Percentiles rank a stretch among this genome's conserved stretches.
Evolutionary conservation across 768 basidiomycete genomes (phyloP).

Genomic region (Plicaturopsis crispa): DNA sequence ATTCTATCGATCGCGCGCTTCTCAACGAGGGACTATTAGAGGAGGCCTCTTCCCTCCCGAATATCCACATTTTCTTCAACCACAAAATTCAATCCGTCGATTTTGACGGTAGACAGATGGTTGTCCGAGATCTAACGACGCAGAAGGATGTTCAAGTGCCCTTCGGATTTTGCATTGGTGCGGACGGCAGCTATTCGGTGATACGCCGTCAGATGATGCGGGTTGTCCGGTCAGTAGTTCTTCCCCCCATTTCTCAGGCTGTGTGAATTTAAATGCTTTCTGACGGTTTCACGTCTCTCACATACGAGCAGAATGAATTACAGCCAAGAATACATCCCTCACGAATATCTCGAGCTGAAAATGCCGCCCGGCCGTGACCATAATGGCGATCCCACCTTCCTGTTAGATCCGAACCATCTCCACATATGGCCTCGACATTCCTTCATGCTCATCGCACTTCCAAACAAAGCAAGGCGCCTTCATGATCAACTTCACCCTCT

Average conservation of each 20-base stretch:
- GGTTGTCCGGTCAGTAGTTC: slow-evolving; percentile 65
- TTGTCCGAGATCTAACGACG: slow-evolving; percentile 37
- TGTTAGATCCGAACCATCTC: slow-evolving; percentile 90
- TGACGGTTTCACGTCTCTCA: slow-evolving; percentile 5
- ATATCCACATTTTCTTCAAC: slow-evolving; percentile 67
- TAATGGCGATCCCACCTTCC: slow-evolving; percentile 59
- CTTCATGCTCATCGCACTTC: slow-evolving; percentile 98
- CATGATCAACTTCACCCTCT: slow-evolving; percentile 15
- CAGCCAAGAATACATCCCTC: slow-evolving; percentile 89
- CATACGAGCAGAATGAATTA: slow-evolving; percentile 74
- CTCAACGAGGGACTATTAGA: slow-evolving; percentile 84
- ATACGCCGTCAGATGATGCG: slow-evolving; percentile 94
- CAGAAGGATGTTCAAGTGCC: slow-evolving; percentile 34
- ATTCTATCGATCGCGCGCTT: slow-evolving; percentile 84
- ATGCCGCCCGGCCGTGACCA: slow-evolving; percentile 74
- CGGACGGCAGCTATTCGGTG: slow-evolving; percentile 91
- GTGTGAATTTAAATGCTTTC: slow-evolving; percentile 17
- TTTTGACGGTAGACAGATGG: slow-evolving; percentile 57
- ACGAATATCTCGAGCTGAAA: slow-evolving; percentile 94
- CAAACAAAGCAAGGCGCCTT: slow-evolving; percentile 78
- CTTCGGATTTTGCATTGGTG: slow-evolving; percentile 84
- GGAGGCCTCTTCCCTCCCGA: slow-evolving; percentile 54
- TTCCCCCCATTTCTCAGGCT: slow-evolving; percentile 18
- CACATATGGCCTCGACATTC: slow-evolving; percentile 99
- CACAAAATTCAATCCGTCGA: slow-evolving; percentile 75